phyloP scores from a whole-genome alignment of 1,284 basidiomycete genomes.

The Ustilago curta region DNA sequence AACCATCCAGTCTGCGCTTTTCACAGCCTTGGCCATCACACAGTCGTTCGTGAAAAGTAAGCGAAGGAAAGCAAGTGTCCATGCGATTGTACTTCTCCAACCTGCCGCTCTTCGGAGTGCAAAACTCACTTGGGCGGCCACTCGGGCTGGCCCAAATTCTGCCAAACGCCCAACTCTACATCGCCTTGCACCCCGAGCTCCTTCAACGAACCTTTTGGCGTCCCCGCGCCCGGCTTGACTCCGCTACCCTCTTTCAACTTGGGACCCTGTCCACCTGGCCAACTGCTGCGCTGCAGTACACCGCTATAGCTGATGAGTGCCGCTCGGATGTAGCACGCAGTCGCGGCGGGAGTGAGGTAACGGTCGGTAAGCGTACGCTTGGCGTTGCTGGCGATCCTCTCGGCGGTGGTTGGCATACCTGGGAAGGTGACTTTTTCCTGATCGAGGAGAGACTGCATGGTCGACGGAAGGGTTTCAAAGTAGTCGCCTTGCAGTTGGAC shows the following conservation, averaged over 20 bases:
- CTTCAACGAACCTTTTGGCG: constrained; percentile 41
- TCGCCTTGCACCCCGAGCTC: constrained; percentile 46
- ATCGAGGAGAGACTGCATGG: constrained; percentile 15
- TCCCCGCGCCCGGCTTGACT: constrained; percentile 45
- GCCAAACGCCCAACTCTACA: constrained; percentile 55
- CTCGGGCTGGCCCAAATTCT: constrained; percentile 46
- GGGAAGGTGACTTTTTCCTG: constrained; percentile 7
- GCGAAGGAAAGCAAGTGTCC: constrained; percentile 4
- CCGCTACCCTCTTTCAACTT: constrained; percentile 24
- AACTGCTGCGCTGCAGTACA: constrained; percentile 16
- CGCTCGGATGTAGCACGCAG: constrained; percentile 48
- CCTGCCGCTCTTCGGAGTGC: too few species aligned
- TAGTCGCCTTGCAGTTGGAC: constrained; percentile 15
- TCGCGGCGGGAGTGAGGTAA: constrained; percentile 51
- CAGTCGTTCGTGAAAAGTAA: not conserved
- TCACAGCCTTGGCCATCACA: constrained; percentile 1
- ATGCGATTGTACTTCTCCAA: not conserved
- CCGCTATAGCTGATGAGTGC: constrained; percentile 39
- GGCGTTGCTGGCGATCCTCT: constrained; percentile 29
- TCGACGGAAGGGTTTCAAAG: constrained; percentile 27
- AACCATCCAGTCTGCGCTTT: not conserved
- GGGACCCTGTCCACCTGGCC: constrained; percentile 22
- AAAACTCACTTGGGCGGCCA: constrained; percentile 45
- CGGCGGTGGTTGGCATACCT: constrained; percentile 9
- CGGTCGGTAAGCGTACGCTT: constrained; percentile 42